A percentile compares a stretch with the other conserved stretches of the same genome.
Conservation (phyloP, 495 filamentous ascomycete genomes). For the Trichocladium uniseriatum region DNA sequence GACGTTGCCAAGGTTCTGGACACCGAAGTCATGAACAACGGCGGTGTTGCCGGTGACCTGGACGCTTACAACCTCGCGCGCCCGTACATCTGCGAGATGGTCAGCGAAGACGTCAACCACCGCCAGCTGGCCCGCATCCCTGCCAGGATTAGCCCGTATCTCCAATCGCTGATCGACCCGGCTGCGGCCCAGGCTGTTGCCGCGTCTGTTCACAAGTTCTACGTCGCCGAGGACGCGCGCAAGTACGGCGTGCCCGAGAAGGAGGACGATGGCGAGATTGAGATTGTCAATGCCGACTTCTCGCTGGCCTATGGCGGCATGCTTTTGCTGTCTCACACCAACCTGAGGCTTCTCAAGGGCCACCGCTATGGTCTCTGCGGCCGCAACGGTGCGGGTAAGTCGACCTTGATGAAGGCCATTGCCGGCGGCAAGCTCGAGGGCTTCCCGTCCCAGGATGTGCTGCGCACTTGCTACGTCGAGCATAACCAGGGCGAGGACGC, state of each 20-base stretch:
- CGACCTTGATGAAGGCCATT: conserved; percentile 95
- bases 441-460: conserved; percentile 81
- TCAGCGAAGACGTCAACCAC: conserved; percentile 80
- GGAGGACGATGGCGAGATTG: conserved; percentile 71
- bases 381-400: conserved; percentile 95
- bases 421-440: conserved; percentile 92
- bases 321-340: conserved; percentile 94
- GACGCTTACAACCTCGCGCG: conserved; percentile 60
- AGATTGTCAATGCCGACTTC: conserved; percentile 97
- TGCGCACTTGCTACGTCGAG: conserved; percentile 96
- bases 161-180: conserved; percentile 52
- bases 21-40: conserved; percentile 59
- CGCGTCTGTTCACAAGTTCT: conserved; percentile 57
- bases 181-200: conserved; percentile 50
- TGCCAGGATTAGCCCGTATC: conserved; percentile 58
- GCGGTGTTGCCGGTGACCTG: conserved; percentile 51
- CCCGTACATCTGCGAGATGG: conserved; percentile 73
- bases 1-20: conserved; percentile 71
- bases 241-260: conserved; percentile 78
- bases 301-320: conserved; percentile 97
- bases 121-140: conserved; percentile 66
- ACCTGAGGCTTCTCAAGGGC: conserved; percentile 85
- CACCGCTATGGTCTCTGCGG: conserved; percentile 96
- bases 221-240: conserved; percentile 71
- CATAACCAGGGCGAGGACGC: conserved; percentile 97